phyloP scores from a whole-genome alignment of 331 rosid genomes.

The Cucumis variabilis region DNA sequence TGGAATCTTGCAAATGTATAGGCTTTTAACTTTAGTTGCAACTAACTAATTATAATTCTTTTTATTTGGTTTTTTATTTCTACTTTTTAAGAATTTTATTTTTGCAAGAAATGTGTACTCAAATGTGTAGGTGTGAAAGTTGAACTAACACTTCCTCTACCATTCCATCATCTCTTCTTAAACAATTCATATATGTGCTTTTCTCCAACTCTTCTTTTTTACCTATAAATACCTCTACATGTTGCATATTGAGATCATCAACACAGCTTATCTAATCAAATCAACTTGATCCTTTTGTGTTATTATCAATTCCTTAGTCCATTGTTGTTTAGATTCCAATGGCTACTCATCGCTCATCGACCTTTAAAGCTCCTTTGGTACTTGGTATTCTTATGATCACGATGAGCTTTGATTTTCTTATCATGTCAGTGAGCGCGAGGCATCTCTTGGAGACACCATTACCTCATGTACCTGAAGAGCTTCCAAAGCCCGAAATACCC shows the following conservation, averaged over 20 bases:
- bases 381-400: neutral
- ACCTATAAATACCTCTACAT: neutral
- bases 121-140: conserved; percentile 2
- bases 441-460: neutral
- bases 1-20: too few species aligned
- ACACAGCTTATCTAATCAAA: neutral
- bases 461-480: neutral
- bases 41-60: too few species aligned
- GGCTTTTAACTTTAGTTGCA: too few species aligned
- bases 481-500: neutral
- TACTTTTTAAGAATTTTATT: too few species aligned
- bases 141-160: neutral
- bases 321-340: neutral
- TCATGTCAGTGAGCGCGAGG: neutral
- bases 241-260: neutral
- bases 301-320: too few species aligned
- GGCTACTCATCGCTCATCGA: neutral
- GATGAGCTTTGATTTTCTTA: neutral
- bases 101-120: too few species aligned
- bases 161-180: neutral
- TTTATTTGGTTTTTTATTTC: too few species aligned
- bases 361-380: neutral
- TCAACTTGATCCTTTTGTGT: neutral
- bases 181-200: too few species aligned
- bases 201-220: neutral